These are phyloP conservation scores for Ensete glaucum DNA, from an alignment of 176 grass and related monocot genomes.

Conservation along the genomic window DNA sequence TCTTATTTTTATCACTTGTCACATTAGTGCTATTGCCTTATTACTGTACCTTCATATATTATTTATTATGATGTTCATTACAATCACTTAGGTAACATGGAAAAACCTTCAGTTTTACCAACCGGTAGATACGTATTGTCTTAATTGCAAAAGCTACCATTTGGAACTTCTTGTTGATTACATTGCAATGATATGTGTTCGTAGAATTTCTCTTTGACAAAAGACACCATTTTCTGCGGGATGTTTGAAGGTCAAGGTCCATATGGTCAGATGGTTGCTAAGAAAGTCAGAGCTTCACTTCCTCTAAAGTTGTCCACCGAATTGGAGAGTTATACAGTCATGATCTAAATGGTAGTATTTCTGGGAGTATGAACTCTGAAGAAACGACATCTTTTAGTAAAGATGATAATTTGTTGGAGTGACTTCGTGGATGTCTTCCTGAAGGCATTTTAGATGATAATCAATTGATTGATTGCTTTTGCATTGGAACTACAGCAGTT, in stretches of 20 bases:
- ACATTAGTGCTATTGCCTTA: too few relatives aligned
- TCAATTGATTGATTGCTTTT: slow-evolving; percentile 83
- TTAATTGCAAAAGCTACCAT: background rate
- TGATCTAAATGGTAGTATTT: slow-evolving; percentile 47
- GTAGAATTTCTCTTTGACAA: slow-evolving; percentile 61
- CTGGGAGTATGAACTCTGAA: slow-evolving; percentile 62
- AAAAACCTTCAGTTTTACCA: background rate
- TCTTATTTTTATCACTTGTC: too few relatives aligned
- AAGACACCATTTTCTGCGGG: slow-evolving; percentile 64
- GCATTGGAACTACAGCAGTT: slow-evolving; percentile 84
- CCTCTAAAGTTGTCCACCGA: slow-evolving; percentile 59
- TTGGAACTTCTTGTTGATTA: background rate
- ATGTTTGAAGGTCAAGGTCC: slow-evolving; percentile 96
- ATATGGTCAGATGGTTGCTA: slow-evolving; percentile 92
- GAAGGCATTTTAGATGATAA: slow-evolving; percentile 87
- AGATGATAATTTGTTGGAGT: slow-evolving; percentile 47
- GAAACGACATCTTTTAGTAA: slow-evolving; percentile 36
- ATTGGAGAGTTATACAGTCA: slow-evolving; percentile 54
- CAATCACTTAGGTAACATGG: background rate
- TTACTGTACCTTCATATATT: too few relatives aligned
- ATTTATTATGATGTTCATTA: too few relatives aligned
- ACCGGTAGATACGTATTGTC: background rate
- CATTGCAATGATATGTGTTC: slow-evolving; percentile 8
- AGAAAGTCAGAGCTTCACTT: slow-evolving; percentile 96
- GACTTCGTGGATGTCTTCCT: slow-evolving; percentile 54